Percentiles rank a stretch among this genome's conserved stretches.
These are phyloP conservation scores for Podaxis mareebaensis DNA, from an alignment of 768 basidiomycete species.

Conservation along the genomic window DNA sequence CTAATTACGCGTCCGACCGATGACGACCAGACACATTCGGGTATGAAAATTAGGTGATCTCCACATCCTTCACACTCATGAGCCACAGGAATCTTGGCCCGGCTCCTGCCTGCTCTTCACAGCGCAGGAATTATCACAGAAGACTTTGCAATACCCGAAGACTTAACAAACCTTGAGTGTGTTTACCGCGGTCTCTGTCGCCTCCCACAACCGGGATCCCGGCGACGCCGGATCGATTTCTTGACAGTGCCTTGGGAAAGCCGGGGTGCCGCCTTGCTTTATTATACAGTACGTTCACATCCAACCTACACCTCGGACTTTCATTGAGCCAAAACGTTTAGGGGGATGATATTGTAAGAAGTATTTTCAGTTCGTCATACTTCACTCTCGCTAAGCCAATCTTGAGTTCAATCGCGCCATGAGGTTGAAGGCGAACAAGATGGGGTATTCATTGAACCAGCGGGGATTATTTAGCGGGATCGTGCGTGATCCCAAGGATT, in stretches of 20 bases:
- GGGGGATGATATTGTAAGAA: conserved; percentile 84
- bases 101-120: conserved; percentile 59
- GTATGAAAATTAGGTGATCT: conserved; percentile 35
- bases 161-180: conserved; percentile 67
- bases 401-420: conserved; percentile 89
- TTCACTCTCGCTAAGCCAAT: background rate
- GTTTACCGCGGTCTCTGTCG: conserved; percentile 83
- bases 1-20: conserved; percentile 73
- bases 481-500: conserved; percentile 65
- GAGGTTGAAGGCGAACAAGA: conserved; percentile 76
- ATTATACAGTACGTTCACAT: conserved; percentile 71
- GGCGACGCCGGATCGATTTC: conserved; percentile 81
- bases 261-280: conserved; percentile 85
- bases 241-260: conserved; percentile 77
- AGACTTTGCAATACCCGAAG: conserved; percentile 72
- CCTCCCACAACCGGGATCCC: conserved; percentile 42
- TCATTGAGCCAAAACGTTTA: conserved; percentile 25
- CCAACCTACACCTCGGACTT: background rate
- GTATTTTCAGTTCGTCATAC: background rate
- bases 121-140: conserved; percentile 69
- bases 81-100: conserved; percentile 55
- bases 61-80: conserved; percentile 7
- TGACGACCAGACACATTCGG: conserved; percentile 76
- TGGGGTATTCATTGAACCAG: conserved; percentile 88
- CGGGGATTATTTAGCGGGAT: conserved; percentile 76